Evolutionary conservation across 208 protist species (phyloP).

Genomic region (Porcisia hertigi): DNA sequence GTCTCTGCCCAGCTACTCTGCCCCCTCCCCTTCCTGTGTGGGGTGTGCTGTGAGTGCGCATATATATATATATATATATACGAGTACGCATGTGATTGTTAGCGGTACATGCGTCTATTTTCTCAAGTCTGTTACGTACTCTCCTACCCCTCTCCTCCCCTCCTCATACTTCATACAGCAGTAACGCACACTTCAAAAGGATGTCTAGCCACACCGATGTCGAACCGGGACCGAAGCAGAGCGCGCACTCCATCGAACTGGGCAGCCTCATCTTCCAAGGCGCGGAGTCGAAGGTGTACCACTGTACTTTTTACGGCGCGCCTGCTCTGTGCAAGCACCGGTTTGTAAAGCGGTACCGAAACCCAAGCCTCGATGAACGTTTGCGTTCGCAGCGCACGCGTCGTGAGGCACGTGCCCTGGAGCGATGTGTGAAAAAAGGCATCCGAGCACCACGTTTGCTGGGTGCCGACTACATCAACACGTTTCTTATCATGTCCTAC

Average conservation of each 20-base stretch:
- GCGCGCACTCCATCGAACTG: conserved; percentile 16
- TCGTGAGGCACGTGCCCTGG: conserved; percentile 73
- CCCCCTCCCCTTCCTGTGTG: too few species aligned
- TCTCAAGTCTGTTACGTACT: too few species aligned
- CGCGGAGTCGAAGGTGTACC: conserved; percentile 82
- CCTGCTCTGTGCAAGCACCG: conserved; percentile 73
- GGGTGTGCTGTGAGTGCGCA: too few species aligned
- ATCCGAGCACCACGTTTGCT: conserved; percentile 69
- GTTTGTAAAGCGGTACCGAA: conserved; percentile 79
- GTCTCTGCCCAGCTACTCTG: too few species aligned
- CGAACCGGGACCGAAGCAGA: conserved; percentile 6
- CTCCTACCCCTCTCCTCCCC: too few species aligned
- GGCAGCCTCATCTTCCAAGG: conserved; percentile 61
- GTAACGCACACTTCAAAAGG: background rate
- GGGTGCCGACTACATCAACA: conserved; percentile 50
- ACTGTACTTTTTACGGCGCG: conserved; percentile 59
- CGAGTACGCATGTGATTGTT: background rate
- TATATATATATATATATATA: background rate
- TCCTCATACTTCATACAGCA: background rate
- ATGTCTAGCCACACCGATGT: background rate
- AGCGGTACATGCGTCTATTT: too few species aligned
- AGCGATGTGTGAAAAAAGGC: conserved; percentile 59
- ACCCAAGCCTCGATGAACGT: conserved; percentile 67
- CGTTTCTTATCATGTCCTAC: conserved; percentile 81
- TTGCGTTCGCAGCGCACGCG: conserved; percentile 80